Evolutionary conservation across 164 flowering plant genomes (phyloP).

Genomic region (Piper betle): DNA sequence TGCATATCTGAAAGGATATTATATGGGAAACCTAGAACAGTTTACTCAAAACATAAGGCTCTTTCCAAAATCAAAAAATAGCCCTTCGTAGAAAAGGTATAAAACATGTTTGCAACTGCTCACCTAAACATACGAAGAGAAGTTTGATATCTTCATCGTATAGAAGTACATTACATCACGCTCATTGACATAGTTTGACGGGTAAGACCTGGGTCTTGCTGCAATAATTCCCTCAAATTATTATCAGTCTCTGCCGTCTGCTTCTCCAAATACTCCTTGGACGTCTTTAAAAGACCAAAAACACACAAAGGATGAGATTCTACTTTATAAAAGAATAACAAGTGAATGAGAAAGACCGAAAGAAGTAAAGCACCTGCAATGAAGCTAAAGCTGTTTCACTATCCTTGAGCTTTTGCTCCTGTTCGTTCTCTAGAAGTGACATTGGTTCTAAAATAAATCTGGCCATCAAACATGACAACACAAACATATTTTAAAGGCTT

Average conservation of each 20-base stretch:
- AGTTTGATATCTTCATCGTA: not conserved
- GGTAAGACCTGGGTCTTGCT: slow-evolving; percentile 89
- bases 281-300: slow-evolving; percentile 32
- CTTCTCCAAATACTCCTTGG: slow-evolving; percentile 90
- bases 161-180: slow-evolving; percentile 15
- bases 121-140: too few relatives aligned
- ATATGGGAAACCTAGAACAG: too few relatives aligned
- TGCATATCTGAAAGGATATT: too few relatives aligned
- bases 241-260: slow-evolving; percentile 71
- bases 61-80: too few relatives aligned
- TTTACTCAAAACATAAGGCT: too few relatives aligned
- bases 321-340: not conserved
- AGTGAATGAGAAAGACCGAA: slow-evolving; percentile 3
- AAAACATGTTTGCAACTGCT: too few relatives aligned
- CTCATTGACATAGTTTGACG: slow-evolving; percentile 91
- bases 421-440: slow-evolving; percentile 57
- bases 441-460: slow-evolving; percentile 87
- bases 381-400: slow-evolving; percentile 66
- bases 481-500: not conserved
- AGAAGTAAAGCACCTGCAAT: slow-evolving; percentile 38
- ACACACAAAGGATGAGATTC: not conserved
- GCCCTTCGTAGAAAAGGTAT: too few relatives aligned
- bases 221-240: slow-evolving; percentile 77
- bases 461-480: slow-evolving; percentile 3
- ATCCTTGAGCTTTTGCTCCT: slow-evolving; percentile 75